Evolutionary conservation across 768 basidiomycete species (phyloP), one percentile per base, ranked within the genome.

Genomic region (Collybia mongolica): DNA sequence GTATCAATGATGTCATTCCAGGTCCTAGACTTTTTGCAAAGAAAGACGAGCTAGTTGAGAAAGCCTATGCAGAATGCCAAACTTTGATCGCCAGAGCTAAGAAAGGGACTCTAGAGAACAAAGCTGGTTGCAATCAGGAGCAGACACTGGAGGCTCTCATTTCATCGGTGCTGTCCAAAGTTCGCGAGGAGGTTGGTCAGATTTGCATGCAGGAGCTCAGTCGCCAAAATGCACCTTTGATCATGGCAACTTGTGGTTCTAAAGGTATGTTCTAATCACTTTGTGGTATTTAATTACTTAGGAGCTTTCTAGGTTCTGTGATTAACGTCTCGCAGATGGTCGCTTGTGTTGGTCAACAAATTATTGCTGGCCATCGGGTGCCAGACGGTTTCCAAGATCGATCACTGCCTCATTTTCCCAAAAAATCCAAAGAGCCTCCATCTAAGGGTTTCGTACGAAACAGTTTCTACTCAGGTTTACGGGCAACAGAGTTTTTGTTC

Each of bases 271-370:
- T 44, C 7, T 47, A 22, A 18, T 32, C 18, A 23, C 35, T 17
- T 38, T 29, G 17, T 39, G 48, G 22, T 8, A 6, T 23, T 44
- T 7, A 12, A 20, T 46, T 35, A 11, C 28, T 51, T 8, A 43
- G 12, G 28, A 12, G 38, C 0, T 49, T 6, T 26, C 17, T 46
- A 73, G 96, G 97, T 67, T 98, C 97, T 61, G 91, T 93, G 54
- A 96, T 99, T 71, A 99, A 99, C 69, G 97, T 99, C 48, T 96
- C 93, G 19, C 97, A 99, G 72, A 99, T 99, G 97, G 96, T 98
- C 46, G 97, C 96, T 63, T 98, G 96, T 82, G 97, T 99, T 58
- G 97, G 97, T 5, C 97, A 99, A 64, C 97, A 99, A 65, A 98
- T 98, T 67, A 98, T 99, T 54, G 84, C 93, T 17, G 97, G 97